Conservation (phyloP, 108 stramenopile species). For the Cyclotella cryptica region DNA sequence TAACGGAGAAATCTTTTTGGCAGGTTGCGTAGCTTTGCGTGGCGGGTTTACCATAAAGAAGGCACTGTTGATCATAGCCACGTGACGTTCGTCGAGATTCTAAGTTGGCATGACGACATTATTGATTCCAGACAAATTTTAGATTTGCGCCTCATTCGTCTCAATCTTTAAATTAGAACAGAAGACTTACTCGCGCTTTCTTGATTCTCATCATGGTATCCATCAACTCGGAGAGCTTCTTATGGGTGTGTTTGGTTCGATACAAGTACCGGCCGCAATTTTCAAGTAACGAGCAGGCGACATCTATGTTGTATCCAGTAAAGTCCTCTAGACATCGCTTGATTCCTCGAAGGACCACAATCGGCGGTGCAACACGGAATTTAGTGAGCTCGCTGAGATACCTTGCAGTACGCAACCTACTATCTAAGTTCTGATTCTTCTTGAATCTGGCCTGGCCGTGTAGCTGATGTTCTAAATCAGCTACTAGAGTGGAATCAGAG, state of each 20-base stretch:
- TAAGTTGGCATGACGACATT: constrained; percentile 15
- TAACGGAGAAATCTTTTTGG: constrained; percentile 77
- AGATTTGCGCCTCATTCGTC: no score
- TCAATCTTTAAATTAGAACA: neutral
- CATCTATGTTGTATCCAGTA: constrained; percentile 85
- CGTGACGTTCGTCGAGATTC: constrained; percentile 81
- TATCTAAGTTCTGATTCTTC: constrained; percentile 86
- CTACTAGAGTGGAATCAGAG: constrained; percentile 69
- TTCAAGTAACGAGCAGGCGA: constrained; percentile 89
- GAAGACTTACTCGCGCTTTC: constrained; percentile 76
- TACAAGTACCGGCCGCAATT: constrained; percentile 91
- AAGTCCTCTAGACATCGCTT: constrained; percentile 91
- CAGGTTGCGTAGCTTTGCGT: constrained; percentile 55
- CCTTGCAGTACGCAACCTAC: constrained; percentile 80
- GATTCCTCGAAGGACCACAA: constrained; percentile 87
- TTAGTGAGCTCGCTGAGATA: constrained; percentile 95
- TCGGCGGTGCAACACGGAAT: constrained; percentile 93
- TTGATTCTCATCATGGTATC: constrained; percentile 89
- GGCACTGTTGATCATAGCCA: constrained; percentile 84
- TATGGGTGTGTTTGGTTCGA: constrained; percentile 77
- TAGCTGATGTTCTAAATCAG: constrained; percentile 84
- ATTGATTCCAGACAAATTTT: neutral
- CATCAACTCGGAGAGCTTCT: constrained; percentile 71
- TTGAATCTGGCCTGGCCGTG: constrained; percentile 88
- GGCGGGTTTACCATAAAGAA: constrained; percentile 88